Conservation (phyloP, 2,329 filamentous ascomycete species). For the Hypoxylon sp. region DNA sequence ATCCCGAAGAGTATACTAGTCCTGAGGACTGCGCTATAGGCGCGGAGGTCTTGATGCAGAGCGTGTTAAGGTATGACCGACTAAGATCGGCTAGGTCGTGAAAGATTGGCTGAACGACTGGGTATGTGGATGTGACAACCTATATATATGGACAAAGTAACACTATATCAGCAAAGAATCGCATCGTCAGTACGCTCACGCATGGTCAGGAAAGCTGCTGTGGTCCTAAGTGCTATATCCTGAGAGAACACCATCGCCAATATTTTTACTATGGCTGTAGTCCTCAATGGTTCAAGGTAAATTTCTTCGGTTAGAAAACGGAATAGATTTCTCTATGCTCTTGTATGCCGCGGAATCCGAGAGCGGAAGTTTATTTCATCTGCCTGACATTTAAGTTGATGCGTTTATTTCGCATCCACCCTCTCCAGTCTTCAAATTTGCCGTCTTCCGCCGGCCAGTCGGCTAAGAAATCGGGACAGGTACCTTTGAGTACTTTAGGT, state of each 20-base stretch:
- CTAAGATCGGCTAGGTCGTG: constrained; percentile 32
- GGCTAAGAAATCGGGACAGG: constrained; percentile 80
- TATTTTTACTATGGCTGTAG: neutral
- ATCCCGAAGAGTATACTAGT: constrained; percentile 72
- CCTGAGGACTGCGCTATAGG: constrained; percentile 69
- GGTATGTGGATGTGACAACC: neutral
- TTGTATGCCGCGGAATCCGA: neutral
- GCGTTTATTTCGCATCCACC: constrained; percentile 89
- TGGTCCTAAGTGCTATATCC: neutral
- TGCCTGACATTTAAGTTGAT: constrained; percentile 95
- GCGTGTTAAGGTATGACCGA: constrained; percentile 56
- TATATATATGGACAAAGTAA: neutral
- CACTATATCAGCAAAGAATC: neutral
- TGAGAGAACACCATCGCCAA: neutral
- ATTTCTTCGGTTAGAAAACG: neutral
- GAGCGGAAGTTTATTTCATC: constrained; percentile 68
- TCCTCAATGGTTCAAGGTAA: neutral
- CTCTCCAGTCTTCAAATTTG: constrained; percentile 76
- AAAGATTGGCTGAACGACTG: neutral
- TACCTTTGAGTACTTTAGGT: constrained; percentile 83
- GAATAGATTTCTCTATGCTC: neutral
- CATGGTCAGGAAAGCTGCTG: neutral
- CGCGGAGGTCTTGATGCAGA: constrained; percentile 62
- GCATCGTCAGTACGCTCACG: neutral
- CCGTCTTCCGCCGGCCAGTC: constrained; percentile 77